These are phyloP conservation scores for Alternaria burnsii DNA, from an alignment of 2,329 filamentous ascomycete genomes.

Conservation along the genomic window DNA sequence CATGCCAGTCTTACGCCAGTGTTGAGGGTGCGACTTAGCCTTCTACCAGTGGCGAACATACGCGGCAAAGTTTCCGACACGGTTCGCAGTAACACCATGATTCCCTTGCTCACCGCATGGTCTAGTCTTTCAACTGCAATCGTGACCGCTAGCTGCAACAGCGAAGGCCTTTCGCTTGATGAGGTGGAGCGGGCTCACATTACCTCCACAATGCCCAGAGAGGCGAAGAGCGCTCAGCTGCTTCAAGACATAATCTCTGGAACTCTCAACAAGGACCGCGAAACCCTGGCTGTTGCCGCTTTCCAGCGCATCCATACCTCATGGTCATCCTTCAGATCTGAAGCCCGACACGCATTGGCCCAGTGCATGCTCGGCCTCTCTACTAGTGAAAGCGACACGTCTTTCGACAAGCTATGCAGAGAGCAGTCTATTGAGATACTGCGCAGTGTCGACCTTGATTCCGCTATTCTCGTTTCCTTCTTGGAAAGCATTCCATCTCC, in stretches of 20 bases:
- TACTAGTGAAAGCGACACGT: slow-evolving; percentile 52
- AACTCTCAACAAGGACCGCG: slow-evolving; percentile 54
- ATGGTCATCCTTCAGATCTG: slow-evolving; percentile 76
- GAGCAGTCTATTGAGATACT: slow-evolving; percentile 74
- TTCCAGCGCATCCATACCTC: slow-evolving; percentile 75
- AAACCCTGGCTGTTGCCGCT: slow-evolving; percentile 68
- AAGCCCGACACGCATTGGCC: slow-evolving; percentile 67
- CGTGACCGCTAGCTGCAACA: slow-evolving; percentile 59
- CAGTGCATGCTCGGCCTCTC: slow-evolving; percentile 70
- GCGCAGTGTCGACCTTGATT: slow-evolving; percentile 75
- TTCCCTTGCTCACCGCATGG: slow-evolving; percentile 79
- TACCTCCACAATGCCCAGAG: slow-evolving; percentile 62
- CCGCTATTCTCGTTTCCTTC: slow-evolving; percentile 75
- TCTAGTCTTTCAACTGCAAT: slow-evolving; percentile 62
- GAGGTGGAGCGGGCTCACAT: slow-evolving; percentile 64
- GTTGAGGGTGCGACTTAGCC: slow-evolving; percentile 71
- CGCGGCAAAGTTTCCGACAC: slow-evolving; percentile 76
- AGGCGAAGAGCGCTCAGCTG: slow-evolving; percentile 65
- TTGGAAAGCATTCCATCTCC: slow-evolving; percentile 77
- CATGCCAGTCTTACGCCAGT: slow-evolving; percentile 76
- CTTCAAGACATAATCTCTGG: slow-evolving; percentile 62
- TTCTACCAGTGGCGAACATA: slow-evolving; percentile 76
- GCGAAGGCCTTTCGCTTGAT: slow-evolving; percentile 58
- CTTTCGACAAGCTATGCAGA: slow-evolving; percentile 54
- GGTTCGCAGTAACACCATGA: slow-evolving; percentile 75